Evolutionary conservation across 2,329 filamentous ascomycete genomes (phyloP).

Genomic region (Hortaea werneckii): DNA sequence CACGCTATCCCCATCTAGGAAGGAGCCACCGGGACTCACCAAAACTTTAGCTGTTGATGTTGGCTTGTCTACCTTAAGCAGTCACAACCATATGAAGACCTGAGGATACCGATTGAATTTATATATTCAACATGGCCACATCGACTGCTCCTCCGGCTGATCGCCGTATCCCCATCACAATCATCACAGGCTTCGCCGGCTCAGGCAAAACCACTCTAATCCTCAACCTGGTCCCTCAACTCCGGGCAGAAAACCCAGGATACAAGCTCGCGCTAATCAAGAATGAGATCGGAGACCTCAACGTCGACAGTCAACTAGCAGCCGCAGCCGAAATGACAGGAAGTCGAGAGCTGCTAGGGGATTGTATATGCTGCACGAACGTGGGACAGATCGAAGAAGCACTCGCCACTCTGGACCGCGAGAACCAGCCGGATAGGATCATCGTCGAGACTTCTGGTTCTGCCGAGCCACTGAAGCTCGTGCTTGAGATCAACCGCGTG

Average conservation of each 20-base stretch:
- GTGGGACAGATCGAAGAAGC: conserved; percentile 82
- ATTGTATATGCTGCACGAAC: conserved; percentile 97
- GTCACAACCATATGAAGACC: no score
- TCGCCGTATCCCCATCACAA: conserved; percentile 67
- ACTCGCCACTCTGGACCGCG: conserved; percentile 58
- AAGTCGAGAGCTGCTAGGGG: conserved; percentile 86
- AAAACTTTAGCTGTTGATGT: no score
- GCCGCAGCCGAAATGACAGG: conserved; percentile 72
- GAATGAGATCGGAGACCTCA: conserved; percentile 95
- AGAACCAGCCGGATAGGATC: conserved; percentile 65
- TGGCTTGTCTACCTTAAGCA: no score
- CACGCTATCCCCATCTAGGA: neutral
- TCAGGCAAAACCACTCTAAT: conserved; percentile 95
- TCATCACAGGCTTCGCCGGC: conserved; percentile 91
- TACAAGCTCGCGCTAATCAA: conserved; percentile 94
- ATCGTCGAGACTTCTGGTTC: conserved; percentile 88
- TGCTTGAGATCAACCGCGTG: conserved; percentile 79
- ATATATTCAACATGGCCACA: neutral
- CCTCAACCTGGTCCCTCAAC: conserved; percentile 84
- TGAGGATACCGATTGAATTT: no score
- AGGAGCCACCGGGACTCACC: neutral
- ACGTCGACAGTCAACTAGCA: conserved; percentile 86
- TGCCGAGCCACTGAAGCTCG: conserved; percentile 72
- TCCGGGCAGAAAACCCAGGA: conserved; percentile 71
- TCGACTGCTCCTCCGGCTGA: neutral